These are phyloP conservation scores for Fusarium agapanthi DNA, from an alignment of 2,329 filamentous ascomycete genomes.

Conservation along the genomic window DNA sequence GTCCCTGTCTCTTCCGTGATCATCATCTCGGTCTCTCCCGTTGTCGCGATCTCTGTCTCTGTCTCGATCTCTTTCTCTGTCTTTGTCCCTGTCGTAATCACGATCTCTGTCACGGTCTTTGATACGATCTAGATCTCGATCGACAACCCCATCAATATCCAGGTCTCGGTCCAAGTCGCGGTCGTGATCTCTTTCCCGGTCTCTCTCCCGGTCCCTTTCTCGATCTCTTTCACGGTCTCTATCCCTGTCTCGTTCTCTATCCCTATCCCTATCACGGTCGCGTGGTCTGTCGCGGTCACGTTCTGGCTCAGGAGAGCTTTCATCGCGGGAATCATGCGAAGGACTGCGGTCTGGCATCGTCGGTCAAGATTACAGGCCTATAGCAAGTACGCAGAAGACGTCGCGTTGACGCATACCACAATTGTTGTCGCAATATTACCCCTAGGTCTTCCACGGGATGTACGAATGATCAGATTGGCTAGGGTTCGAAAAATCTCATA, in stretches of 20 bases:
- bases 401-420: constrained; percentile 31
- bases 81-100: constrained; percentile 10
- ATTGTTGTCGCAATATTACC: constrained; percentile 13
- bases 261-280: constrained; percentile 9
- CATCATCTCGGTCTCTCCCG: constrained; percentile 25
- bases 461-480: not conserved
- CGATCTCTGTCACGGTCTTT: constrained; percentile 1
- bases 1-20: constrained; percentile 10
- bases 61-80: constrained; percentile 12
- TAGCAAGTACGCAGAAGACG: constrained; percentile 7
- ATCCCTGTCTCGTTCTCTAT: not conserved
- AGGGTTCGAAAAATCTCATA: constrained; percentile 16
- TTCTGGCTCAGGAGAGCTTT: constrained; percentile 33
- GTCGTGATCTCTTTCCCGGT: not conserved
- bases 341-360: constrained; percentile 37
- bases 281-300: constrained; percentile 18
- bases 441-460: not conserved
- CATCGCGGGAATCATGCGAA: constrained; percentile 37
- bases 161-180: constrained; percentile 10
- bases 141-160: constrained; percentile 6
- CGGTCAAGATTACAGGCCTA: constrained; percentile 18
- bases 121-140: constrained; percentile 7
- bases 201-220: not conserved
- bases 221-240: not conserved
- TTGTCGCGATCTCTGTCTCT: constrained; percentile 4